phyloP scores from a whole-genome alignment of 768 basidiomycete genomes.

The Mycena galopus region DNA sequence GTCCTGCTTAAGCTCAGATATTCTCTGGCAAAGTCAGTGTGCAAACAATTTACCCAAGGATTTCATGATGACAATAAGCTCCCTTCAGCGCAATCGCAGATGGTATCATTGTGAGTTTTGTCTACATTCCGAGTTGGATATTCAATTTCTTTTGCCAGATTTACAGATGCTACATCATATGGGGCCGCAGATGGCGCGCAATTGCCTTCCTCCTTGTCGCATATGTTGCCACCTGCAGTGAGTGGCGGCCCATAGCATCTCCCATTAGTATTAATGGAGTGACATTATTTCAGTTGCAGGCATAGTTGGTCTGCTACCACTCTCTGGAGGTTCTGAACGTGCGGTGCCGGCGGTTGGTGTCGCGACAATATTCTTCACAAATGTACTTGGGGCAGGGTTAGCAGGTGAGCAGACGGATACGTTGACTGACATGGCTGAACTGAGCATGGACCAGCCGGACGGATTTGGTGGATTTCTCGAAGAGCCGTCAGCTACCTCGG shows the following conservation, averaged over 20 bases:
- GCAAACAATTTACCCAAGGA: neutral
- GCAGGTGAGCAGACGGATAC: constrained; percentile 17
- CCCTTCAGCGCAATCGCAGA: constrained; percentile 6
- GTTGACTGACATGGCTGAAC: neutral
- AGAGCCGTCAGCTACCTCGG: neutral
- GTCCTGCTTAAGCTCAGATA: constrained; percentile 7
- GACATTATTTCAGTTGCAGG: constrained; percentile 2
- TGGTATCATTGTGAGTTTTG: constrained; percentile 8
- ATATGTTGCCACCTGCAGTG: neutral
- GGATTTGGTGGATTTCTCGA: constrained; percentile 27
- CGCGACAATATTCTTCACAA: constrained; percentile 16
- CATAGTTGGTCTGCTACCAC: neutral
- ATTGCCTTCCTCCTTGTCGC: constrained; percentile 6
- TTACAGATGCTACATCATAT: constrained; percentile 6
- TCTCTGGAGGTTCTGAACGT: neutral
- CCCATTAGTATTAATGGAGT: neutral
- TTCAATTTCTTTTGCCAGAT: neutral
- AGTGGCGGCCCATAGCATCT: neutral
- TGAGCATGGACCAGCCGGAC: neutral
- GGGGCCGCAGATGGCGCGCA: neutral
- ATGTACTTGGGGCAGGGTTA: neutral
- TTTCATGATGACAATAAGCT: neutral
- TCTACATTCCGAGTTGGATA: neutral
- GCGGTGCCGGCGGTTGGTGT: constrained; percentile 1
- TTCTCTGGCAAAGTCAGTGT: constrained; percentile 17